These are phyloP conservation scores for Aspergillus coremiiformis DNA, from an alignment of 495 filamentous ascomycete species.

Conservation along the genomic window DNA sequence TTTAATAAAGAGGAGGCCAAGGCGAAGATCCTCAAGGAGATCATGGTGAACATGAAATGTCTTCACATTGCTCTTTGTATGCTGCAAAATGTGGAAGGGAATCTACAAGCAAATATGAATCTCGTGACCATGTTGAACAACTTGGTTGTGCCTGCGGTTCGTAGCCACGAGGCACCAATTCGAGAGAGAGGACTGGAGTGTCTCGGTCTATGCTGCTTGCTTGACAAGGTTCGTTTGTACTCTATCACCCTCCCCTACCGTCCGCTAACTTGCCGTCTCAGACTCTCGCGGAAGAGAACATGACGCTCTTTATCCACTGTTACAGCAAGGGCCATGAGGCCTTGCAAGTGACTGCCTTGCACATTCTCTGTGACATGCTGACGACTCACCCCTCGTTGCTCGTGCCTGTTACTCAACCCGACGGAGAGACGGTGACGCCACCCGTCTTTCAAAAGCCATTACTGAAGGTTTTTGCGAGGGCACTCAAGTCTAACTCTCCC, in stretches of 20 bases:
- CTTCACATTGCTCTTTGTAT: conserved; percentile 96
- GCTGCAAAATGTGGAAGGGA: conserved; percentile 82
- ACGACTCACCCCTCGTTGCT: conserved; percentile 77
- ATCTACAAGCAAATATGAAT: conserved; percentile 77
- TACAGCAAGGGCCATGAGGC: conserved; percentile 86
- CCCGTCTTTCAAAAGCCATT: conserved; percentile 51
- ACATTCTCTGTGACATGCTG: conserved; percentile 91
- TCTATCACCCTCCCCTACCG: conserved; percentile 12
- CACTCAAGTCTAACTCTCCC: conserved; percentile 60
- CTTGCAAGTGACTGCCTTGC: conserved; percentile 79
- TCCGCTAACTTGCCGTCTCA: too few species aligned
- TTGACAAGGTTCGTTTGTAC: conserved; percentile 61
- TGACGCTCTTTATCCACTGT: conserved; percentile 91
- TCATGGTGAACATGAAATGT: conserved; percentile 97
- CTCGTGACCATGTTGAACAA: conserved; percentile 95
- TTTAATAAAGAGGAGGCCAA: conserved; percentile 67
- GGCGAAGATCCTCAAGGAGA: conserved; percentile 75
- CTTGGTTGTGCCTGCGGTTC: conserved; percentile 87
- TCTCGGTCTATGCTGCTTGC: conserved; percentile 80
- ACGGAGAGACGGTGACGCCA: conserved; percentile 34
- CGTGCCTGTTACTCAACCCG: conserved; percentile 34
- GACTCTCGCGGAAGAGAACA: conserved; percentile 85
- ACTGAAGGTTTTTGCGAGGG: conserved; percentile 69
- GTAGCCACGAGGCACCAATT: conserved; percentile 87
- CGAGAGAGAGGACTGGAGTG: conserved; percentile 84